These are phyloP conservation scores for Friedmanniomyces simplex DNA, from an alignment of 495 filamentous ascomycete genomes.

Conservation along the genomic window DNA sequence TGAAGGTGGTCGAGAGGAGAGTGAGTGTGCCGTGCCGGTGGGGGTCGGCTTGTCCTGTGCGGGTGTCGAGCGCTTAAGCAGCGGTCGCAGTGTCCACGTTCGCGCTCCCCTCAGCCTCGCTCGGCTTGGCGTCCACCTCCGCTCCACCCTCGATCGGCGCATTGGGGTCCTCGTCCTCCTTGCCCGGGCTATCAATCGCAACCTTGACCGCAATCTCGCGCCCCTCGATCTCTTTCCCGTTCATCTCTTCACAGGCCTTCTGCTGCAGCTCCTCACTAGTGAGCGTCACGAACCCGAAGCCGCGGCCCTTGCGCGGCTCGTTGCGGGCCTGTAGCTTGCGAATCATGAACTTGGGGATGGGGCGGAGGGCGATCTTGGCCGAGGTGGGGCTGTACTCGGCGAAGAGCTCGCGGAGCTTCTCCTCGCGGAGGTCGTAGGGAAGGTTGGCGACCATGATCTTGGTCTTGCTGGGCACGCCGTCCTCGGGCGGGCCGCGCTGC, in stretches of 20 bases:
- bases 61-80: not conserved
- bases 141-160: constrained; percentile 17
- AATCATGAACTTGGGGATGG: constrained; percentile 99
- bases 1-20: no score
- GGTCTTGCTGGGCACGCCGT: constrained; percentile 95
- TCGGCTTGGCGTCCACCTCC: constrained; percentile 16
- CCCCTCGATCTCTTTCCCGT: constrained; percentile 95
- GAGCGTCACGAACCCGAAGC: constrained; percentile 95
- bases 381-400: constrained; percentile 74
- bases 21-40: no score
- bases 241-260: constrained; percentile 96
- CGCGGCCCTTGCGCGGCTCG: constrained; percentile 97
- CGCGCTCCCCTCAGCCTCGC: not conserved
- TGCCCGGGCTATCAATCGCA: constrained; percentile 97
- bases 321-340: constrained; percentile 97
- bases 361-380: constrained; percentile 95
- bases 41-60: not conserved
- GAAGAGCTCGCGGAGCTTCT: constrained; percentile 98
- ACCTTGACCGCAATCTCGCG: constrained; percentile 99
- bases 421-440: constrained; percentile 93
- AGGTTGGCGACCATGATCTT: constrained; percentile 99
- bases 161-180: constrained; percentile 71
- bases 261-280: constrained; percentile 90
- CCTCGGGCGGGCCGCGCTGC: constrained; percentile 89
- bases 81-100: not conserved